Evolutionary conservation across 345 rosid genomes (phyloP), one percentile per base, ranked within the genome.

Genomic region (Euphorbia tirucalli): DNA sequence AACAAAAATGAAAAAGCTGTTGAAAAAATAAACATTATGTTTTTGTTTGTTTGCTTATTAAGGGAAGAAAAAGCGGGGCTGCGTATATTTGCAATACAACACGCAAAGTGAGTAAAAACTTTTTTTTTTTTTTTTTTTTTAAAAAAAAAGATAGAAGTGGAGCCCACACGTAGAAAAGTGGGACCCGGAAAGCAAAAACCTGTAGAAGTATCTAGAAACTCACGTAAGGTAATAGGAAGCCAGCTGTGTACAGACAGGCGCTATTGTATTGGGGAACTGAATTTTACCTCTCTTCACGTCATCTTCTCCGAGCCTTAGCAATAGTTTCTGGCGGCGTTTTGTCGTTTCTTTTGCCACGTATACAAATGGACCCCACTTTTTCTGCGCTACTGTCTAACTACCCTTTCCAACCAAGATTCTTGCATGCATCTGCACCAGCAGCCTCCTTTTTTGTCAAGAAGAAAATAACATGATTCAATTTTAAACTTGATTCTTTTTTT

Each of bases 281-380:
- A 16, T n/a, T n/a, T n/a, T n/a, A n/a, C n/a, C 27, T 16, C 3
- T 48, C 52, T 65, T 54, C n/a, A 73, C 76, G 79, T 77, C 79
- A 68, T 56, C 39, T 30, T 28, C 0, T 58, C 74, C 71, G 19
- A 39, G 60, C 30, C 9, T 37, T 37, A 58, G 31, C 18, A 50
- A 13, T 0, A 11, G 2, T 21, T 65, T 59, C 25, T 31, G 74
- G 63, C 82, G 72, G 78, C 78, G 63, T 31, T 32, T 56, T 56
- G 35, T 50, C 65, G 1, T 46, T 0, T 52, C 0, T 16, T 62
- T 61, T 19, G 73, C 71, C 73, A 72, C 68, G 73, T 59, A n/a
- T 21, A 0, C 1, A 1, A 0, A 5, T 31, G 13, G 24, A 11
- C 50, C 43, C 30, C 54, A 8, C 22, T 1, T 46, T 55, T n/a